phyloP scores from a whole-genome alignment of 768 basidiomycete species.

The Leccinum olivaceopallidum region DNA sequence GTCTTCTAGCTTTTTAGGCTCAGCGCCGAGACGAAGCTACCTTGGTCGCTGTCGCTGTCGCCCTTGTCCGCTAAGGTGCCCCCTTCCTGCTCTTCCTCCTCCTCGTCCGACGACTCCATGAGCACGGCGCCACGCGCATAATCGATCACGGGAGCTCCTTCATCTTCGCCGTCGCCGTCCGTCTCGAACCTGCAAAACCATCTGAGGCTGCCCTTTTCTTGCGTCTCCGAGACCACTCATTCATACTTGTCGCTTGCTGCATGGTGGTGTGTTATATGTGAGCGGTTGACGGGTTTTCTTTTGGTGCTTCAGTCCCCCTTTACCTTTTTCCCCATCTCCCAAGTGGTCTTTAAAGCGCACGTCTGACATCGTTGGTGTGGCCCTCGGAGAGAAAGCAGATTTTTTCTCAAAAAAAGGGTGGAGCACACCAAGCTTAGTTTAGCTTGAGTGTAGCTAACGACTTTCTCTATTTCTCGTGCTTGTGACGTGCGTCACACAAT shows the following conservation, averaged over 20 bases:
- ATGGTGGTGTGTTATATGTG: not conserved
- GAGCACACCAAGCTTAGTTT: not conserved
- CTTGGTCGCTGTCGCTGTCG: constrained; percentile 49
- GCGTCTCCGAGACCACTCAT: constrained; percentile 61
- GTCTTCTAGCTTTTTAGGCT: constrained; percentile 22
- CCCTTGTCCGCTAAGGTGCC: constrained; percentile 36
- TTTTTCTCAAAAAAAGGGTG: too few relatives aligned
- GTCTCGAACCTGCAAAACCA: constrained; percentile 77
- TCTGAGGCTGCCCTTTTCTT: constrained; percentile 73
- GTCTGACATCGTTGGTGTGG: constrained; percentile 53
- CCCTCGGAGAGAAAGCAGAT: not conserved
- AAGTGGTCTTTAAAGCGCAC: constrained; percentile 89
- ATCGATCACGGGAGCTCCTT: constrained; percentile 46
- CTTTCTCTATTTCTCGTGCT: too few relatives aligned
- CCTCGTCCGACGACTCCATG: constrained; percentile 86
- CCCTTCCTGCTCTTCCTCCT: constrained; percentile 15
- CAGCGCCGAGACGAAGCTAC: constrained; percentile 44
- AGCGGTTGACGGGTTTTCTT: not conserved
- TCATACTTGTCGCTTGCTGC: constrained; percentile 88
- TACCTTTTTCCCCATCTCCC: constrained; percentile 41
- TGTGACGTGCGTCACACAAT: not conserved
- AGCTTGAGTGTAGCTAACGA: not conserved
- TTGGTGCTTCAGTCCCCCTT: constrained; percentile 29
- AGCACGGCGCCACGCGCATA: constrained; percentile 89
- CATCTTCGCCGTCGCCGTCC: constrained; percentile 28